phyloP scores from a whole-genome alignment of 345 rosid species.

The Eucalyptus fibrosa region DNA sequence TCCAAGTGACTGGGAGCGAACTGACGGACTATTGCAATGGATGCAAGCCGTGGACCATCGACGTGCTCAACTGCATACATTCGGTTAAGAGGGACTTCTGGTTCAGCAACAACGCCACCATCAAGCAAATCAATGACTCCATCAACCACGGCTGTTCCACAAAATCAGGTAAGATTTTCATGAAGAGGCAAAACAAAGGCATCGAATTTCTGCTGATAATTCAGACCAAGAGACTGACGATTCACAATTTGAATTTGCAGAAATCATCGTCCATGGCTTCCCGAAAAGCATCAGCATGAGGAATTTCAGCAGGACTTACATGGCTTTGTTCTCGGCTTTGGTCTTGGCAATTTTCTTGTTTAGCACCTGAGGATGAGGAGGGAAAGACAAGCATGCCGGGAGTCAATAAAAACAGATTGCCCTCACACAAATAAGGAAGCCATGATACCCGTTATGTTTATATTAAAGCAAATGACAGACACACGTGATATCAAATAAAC shows the following conservation, averaged over 20 bases:
- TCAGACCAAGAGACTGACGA: background rate
- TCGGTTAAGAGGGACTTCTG: conserved; percentile 13
- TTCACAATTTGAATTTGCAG: background rate
- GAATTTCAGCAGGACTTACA: background rate
- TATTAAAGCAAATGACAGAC: background rate
- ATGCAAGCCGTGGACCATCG: background rate
- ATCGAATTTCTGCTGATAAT: background rate
- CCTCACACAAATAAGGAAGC: background rate
- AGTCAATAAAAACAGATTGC: background rate
- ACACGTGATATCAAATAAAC: background rate
- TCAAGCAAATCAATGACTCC: background rate
- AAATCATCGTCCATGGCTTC: background rate
- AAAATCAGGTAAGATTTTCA: background rate
- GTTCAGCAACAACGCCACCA: conserved; percentile 11
- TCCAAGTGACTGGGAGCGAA: conserved; percentile 1
- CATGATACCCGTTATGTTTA: background rate
- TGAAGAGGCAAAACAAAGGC: background rate
- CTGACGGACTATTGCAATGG: conserved; percentile 3
- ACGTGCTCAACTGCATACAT: conserved; percentile 8
- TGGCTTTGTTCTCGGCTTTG: background rate
- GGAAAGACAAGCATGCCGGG: background rate
- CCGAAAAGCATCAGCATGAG: background rate
- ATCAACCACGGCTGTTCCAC: conserved; percentile 1
- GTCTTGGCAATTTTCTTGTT: background rate
- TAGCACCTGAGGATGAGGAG: background rate